Evolutionary conservation across 106 monocot genomes (phyloP).

Genomic region (Acorus calamus): DNA sequence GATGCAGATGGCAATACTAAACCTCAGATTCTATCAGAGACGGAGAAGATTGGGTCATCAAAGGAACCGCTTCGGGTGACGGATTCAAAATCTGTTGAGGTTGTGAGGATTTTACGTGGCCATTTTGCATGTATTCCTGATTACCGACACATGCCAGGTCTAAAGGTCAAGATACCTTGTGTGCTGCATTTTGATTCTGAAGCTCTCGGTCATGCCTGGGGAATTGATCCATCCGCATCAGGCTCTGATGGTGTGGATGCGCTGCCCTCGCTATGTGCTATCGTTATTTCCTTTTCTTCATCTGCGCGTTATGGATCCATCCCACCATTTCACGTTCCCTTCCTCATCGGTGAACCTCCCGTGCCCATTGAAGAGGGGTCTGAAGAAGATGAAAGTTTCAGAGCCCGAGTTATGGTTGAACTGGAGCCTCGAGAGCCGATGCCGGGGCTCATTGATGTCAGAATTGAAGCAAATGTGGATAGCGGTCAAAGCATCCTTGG

Average conservation of each 20-base stretch:
- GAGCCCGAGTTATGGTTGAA: slow-evolving; percentile 50
- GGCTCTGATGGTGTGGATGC: slow-evolving; percentile 28
- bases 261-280: slow-evolving; percentile 73
- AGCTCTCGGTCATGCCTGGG: slow-evolving; percentile 43
- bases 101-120: slow-evolving; percentile 41
- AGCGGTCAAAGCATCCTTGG: slow-evolving; percentile 68
- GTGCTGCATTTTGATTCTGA: slow-evolving; percentile 58
- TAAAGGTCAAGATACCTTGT: slow-evolving; percentile 77
- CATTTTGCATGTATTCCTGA: slow-evolving; percentile 80
- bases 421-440: slow-evolving; percentile 76
- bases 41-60: slow-evolving; percentile 17
- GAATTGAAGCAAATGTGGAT: slow-evolving; percentile 60
- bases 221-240: slow-evolving; percentile 14
- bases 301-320: slow-evolving; percentile 61
- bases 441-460: slow-evolving; percentile 65
- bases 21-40: too few species aligned
- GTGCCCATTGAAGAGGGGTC: slow-evolving; percentile 23
- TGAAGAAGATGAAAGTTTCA: slow-evolving; percentile 15
- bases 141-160: slow-evolving; percentile 47
- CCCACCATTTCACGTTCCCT: slow-evolving; percentile 63
- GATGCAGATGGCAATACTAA: slow-evolving; percentile 11
- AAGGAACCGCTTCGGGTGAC: slow-evolving; percentile 50
- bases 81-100: slow-evolving; percentile 58
- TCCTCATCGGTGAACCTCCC: slow-evolving; percentile 61
- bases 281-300: slow-evolving; percentile 57